phyloP scores from a whole-genome alignment of 768 basidiomycete species.

The Termitomyces sp. region DNA sequence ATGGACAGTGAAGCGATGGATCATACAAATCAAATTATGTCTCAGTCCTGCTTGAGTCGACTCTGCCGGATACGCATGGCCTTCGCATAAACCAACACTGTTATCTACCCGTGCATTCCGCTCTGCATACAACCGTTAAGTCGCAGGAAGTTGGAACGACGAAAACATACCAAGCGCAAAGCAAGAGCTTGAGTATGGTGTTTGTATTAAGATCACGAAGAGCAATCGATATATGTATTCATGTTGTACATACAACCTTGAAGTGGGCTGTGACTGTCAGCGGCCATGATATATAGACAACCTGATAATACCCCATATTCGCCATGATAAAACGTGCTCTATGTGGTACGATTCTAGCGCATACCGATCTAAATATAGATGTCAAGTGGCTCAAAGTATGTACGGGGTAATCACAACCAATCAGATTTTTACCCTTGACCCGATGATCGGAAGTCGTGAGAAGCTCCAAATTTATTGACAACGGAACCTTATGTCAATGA shows the following conservation, averaged over 20 bases:
- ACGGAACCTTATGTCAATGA: not conserved
- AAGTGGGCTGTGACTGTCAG: no score
- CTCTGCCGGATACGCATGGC: not conserved
- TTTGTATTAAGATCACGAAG: not conserved
- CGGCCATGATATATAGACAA: no score
- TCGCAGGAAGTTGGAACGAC: not conserved
- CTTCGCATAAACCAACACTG: not conserved
- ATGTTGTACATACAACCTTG: no score
- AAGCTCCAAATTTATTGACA: constrained; percentile 10
- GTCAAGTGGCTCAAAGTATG: no score
- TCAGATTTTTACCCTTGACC: no score
- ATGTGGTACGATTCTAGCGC: no score
- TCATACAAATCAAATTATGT: not conserved
- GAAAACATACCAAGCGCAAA: not conserved
- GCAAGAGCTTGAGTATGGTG: not conserved
- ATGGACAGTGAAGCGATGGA: not conserved
- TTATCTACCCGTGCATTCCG: not conserved
- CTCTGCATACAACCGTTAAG: not conserved
- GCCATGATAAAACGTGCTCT: no score
- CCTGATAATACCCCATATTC: no score
- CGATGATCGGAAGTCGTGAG: constrained; percentile 7
- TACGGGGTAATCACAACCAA: no score
- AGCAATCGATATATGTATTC: not conserved
- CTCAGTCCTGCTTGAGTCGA: not conserved
- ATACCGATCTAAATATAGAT: no score